A percentile compares a stretch with the other conserved stretches of the same genome.
These are phyloP conservation scores for Dipteronia sinensis DNA, from an alignment of 345 rosid species.

Conservation along the genomic window DNA sequence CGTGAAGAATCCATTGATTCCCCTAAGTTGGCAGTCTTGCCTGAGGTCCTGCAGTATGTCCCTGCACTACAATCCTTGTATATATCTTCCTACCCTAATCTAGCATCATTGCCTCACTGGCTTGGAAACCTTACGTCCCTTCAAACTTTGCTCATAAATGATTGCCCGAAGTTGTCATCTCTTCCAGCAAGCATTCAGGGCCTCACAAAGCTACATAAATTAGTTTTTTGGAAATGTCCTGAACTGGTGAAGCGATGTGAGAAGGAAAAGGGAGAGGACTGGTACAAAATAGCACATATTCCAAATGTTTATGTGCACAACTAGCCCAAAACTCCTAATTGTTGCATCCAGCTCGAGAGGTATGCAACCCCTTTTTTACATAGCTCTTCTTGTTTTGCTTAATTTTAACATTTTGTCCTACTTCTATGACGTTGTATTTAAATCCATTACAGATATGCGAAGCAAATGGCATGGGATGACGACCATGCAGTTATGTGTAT, in stretches of 20 bases:
- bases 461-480: too few species aligned
- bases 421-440: too few species aligned
- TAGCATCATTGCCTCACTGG: constrained; percentile 12
- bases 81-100: not conserved
- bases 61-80: constrained; percentile 1
- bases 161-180: constrained; percentile 16
- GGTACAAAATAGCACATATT: constrained; percentile 22
- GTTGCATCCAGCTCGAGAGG: too few species aligned
- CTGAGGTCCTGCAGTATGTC: not conserved
- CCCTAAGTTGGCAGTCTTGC: constrained; percentile 7
- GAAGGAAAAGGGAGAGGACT: constrained; percentile 18
- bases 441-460: too few species aligned
- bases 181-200: constrained; percentile 8
- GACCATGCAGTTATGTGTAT: too few species aligned
- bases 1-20: too few species aligned
- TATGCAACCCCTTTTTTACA: too few species aligned
- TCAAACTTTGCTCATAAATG: not conserved
- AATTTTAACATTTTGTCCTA: too few species aligned
- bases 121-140: constrained; percentile 22
- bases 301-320: not conserved
- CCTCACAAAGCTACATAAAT: not conserved
- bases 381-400: too few species aligned
- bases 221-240: constrained; percentile 7
- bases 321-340: not conserved
- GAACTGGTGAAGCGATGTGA: constrained; percentile 5